phyloP scores from a whole-genome alignment of 176 grass and related monocot species.

The Tuctoria greenei region DNA sequence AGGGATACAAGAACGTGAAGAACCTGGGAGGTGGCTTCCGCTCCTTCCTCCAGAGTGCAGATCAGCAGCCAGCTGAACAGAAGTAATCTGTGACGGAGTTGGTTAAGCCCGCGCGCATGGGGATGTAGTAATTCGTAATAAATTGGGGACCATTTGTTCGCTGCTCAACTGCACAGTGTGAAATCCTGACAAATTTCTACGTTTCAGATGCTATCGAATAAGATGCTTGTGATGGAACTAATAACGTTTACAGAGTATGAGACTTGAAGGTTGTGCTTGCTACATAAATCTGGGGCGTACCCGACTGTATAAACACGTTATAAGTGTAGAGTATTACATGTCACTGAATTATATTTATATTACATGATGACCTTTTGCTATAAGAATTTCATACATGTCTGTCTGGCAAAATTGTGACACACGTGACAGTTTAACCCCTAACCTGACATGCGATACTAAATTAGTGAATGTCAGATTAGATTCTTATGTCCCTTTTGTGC shows the following conservation, averaged over 20 bases:
- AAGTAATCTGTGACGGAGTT: not conserved
- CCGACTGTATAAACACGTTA: not conserved
- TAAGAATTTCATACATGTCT: not conserved
- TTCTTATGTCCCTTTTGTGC: not conserved
- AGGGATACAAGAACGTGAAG: constrained; percentile 39
- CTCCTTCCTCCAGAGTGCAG: constrained; percentile 21
- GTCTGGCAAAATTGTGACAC: not conserved
- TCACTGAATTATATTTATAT: not conserved
- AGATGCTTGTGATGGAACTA: not conserved
- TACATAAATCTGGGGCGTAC: not conserved
- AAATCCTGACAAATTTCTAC: not conserved
- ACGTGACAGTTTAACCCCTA: not conserved
- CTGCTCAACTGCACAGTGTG: not conserved
- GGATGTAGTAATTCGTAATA: not conserved
- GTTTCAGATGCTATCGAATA: not conserved
- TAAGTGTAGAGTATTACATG: not conserved
- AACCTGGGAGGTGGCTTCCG: constrained; percentile 43
- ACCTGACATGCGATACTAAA: not conserved
- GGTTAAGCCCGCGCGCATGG: not conserved
- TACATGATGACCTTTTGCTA: not conserved
- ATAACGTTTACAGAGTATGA: too few relatives aligned
- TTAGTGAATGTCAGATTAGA: constrained; percentile 11
- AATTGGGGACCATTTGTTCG: not conserved
- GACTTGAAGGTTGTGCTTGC: too few relatives aligned
- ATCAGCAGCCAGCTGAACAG: constrained; percentile 18